Evolutionary conservation across 495 filamentous ascomycete genomes (phyloP), one percentile per base, ranked within the genome.

Genomic region (Cryomyces antarcticus): DNA sequence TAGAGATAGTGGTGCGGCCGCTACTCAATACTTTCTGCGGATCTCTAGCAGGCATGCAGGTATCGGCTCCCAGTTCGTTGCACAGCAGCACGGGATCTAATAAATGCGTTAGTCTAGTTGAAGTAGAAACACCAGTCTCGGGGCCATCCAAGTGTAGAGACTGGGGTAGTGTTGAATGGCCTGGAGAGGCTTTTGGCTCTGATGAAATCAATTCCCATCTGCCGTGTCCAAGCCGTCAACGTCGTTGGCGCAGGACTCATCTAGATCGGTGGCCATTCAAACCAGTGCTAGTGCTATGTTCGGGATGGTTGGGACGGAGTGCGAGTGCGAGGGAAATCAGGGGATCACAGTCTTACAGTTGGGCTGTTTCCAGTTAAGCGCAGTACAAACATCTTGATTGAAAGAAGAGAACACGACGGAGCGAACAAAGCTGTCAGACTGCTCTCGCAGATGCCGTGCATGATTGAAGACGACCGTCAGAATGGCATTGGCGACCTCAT

Each of bases 311-410:
- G 17, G 17, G 17, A 24, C 17, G 2, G 17, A 24, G 17, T 24
- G 17, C 17, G 17, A 24, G 17, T 24, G 17, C 17, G 2, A 24
- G 17, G 17, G 17, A 24, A 24, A 24, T 24, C 7, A 35, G 33
- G 12, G 9, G 12, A 35, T 35, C 33, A 35, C 33, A 35, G 3
- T 12, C 73, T 63, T 59, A 83, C 79, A 97, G 50, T 96, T 97
- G 7, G 89, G 89, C 57, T 97, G 89, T 60, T 97, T 97, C 92
- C 92, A 97, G 57, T 96, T 96, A 41, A 97, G 53, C 4, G 87
- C 84, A 31, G 81, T 86, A 58, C 89, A 97, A 29, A 96, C 72
- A 50, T 78, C 80, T 7, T 79, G 64, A 55, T 94, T 94, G 49
- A 84, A 92, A 5, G 81, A 86, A 46, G 82, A 87, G 57, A 96